Base-by-base conservation (phyloP, 208 protist species). In the Trypanosoma theileri region DNA sequence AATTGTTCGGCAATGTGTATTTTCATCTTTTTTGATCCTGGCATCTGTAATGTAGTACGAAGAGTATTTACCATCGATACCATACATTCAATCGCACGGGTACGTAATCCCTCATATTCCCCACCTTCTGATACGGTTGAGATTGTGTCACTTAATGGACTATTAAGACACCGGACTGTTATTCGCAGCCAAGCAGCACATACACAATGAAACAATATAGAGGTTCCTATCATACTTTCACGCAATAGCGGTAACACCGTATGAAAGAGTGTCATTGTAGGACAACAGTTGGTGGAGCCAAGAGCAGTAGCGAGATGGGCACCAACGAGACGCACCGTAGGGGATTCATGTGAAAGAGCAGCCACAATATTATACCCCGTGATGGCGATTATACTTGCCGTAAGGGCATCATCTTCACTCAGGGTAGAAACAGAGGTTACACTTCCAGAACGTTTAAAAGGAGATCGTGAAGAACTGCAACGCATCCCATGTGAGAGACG, bases 311-410 rank as follows among this genome's bases (percentile, higher is more conserved):
- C 77, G 24, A 89, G 69, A 13, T 73, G 61, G 0, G 41, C 52
- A 13, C 84, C 84, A 9, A 68, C 60, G 17, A 83, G 66, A 12
- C 83, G 83, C 55, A 85, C 61, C 14, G n/a, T 48, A 12, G 67
- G 14, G 3, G 76, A 80, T 45, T 69, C 67, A 59, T 78, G 62
- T n/a, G 65, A 16, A 7, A 88, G 67, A 21, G 76, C 72, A 14
- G 53, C 56, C 16, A 80, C 46, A 42, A 73, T 50, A 62, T 82
- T 66, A 69, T 74, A 65, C 24, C 44, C 58, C 21, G 26, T 53
- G 57, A 78, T 66, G 66, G 60, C 53, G 45, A 69, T 42, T 14
- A 66, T 17, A 28, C 55, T 51, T 21, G 1, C 12, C 45, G 57
- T 56, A 35, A 73, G 52, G n/a, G 52, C 17, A 45, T 68, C 67